Conservation (phyloP, 306 rosid genomes). For the Albizia julibrissin region DNA sequence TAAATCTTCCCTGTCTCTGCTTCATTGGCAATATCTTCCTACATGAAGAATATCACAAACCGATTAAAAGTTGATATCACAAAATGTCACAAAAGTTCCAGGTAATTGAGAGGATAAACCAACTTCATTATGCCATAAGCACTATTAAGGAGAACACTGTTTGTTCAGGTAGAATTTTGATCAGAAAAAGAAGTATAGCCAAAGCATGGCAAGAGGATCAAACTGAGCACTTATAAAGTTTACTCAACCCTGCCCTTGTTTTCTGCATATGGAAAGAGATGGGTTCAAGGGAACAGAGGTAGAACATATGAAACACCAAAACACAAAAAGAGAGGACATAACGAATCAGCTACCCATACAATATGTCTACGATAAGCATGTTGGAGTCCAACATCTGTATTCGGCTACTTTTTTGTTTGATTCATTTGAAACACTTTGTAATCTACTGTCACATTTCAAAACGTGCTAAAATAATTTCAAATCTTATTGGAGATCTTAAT, state of each 20-base stretch:
- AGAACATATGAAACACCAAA: background rate
- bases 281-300: background rate
- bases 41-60: background rate
- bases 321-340: background rate
- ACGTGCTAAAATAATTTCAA: background rate
- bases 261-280: background rate
- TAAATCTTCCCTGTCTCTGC: conserved; percentile 13
- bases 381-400: background rate
- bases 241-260: background rate
- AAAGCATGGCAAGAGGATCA: background rate
- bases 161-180: background rate
- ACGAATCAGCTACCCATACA: background rate
- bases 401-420: background rate
- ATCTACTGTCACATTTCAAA: background rate
- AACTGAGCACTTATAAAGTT: background rate
- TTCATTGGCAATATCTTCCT: background rate
- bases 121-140: background rate
- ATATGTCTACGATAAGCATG: background rate
- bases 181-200: background rate
- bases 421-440: background rate
- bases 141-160: background rate
- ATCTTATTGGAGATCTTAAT: background rate
- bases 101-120: background rate
- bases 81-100: background rate
- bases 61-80: background rate